These are phyloP conservation scores for Plantago rigida DNA, from an alignment of 305 asterid genomes.

Conservation along the genomic window DNA sequence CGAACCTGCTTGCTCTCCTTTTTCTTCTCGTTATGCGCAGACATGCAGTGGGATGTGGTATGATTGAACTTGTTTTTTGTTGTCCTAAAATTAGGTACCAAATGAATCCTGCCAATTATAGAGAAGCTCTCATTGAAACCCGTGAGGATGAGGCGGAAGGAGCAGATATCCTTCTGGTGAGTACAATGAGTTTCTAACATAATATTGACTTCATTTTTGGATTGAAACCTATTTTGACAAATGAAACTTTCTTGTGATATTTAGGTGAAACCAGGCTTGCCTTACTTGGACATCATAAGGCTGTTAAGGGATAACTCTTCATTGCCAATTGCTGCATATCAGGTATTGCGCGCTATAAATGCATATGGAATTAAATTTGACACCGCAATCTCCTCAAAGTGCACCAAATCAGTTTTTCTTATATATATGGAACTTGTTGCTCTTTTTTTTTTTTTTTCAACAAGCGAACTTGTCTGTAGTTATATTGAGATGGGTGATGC, in stretches of 20 bases:
- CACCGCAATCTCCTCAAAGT: neutral
- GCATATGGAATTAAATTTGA: neutral
- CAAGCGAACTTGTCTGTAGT: too few relatives aligned
- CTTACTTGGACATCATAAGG: slow-evolving; percentile 84
- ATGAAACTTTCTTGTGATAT: slow-evolving; percentile 16
- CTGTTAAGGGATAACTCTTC: slow-evolving; percentile 81
- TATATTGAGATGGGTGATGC: neutral
- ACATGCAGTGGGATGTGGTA: neutral
- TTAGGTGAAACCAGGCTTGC: slow-evolving; percentile 90
- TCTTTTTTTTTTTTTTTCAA: too few relatives aligned
- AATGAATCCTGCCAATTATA: slow-evolving; percentile 91
- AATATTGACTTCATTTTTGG: neutral
- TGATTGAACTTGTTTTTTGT: slow-evolving; percentile 21
- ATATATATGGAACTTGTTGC: neutral
- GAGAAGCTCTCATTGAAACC: slow-evolving; percentile 83
- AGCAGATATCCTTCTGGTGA: slow-evolving; percentile 91
- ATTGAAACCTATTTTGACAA: slow-evolving; percentile 14
- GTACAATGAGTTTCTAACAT: slow-evolving; percentile 16
- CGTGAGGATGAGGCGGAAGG: slow-evolving; percentile 89
- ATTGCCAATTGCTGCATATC: slow-evolving; percentile 93
- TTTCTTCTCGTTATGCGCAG: neutral
- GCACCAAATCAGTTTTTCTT: too few relatives aligned
- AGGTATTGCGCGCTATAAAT: slow-evolving; percentile 36
- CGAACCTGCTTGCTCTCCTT: neutral
- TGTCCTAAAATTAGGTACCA: slow-evolving; percentile 52